These are phyloP conservation scores for Aethionema arabicum DNA, from an alignment of 345 rosid genomes.

Conservation along the genomic window DNA sequence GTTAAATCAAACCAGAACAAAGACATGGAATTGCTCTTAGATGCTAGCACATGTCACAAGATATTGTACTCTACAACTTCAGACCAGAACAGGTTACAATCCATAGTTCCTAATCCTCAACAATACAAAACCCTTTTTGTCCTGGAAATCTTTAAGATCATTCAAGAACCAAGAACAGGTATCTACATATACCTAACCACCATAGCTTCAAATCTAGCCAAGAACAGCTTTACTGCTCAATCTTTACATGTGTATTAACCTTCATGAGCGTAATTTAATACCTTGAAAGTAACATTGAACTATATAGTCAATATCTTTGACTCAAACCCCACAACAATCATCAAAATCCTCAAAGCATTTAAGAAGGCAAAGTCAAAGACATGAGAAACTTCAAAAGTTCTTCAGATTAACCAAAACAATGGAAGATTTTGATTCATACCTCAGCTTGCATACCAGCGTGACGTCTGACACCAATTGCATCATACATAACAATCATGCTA, in stretches of 20 bases:
- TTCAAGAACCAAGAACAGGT: conserved; percentile 2
- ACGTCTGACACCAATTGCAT: conserved; percentile 92
- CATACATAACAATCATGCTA: conserved; percentile 92
- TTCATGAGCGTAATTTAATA: conserved; percentile 9
- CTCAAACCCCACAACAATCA: conserved; percentile 17
- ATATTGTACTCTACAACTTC: no score
- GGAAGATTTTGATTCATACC: conserved; percentile 40
- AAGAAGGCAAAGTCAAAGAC: no score
- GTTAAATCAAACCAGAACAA: neutral
- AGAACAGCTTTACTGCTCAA: neutral
- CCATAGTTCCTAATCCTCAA: neutral
- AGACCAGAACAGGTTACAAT: no score
- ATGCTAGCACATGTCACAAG: neutral
- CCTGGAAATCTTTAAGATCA: conserved; percentile 9
- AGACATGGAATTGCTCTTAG: neutral
- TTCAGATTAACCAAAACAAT: neutral
- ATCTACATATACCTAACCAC: conserved; percentile 14
- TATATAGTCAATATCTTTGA: neutral
- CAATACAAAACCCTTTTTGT: conserved; percentile 1
- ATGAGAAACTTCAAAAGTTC: no score
- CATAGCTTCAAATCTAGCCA: neutral
- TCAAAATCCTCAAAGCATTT: neutral
- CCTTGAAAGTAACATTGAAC: conserved; percentile 9
- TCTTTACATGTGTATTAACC: neutral
- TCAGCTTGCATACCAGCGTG: conserved; percentile 98